Evolutionary conservation across 1,139 yeast species (phyloP).

Genomic region (Suhomyces wounanorum): DNA sequence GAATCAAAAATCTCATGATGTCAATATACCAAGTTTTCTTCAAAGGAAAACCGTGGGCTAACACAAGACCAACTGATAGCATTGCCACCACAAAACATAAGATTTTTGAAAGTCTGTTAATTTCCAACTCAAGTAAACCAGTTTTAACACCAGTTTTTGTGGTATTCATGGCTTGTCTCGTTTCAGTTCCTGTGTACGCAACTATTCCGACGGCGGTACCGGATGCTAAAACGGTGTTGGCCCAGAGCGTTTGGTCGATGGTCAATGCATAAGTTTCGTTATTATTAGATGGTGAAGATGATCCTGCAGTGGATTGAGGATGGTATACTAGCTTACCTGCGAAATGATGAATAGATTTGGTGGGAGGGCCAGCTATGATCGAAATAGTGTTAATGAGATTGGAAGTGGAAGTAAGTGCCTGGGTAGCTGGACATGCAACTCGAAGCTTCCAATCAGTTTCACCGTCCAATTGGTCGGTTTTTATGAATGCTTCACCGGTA

Average conservation of each 20-base stretch:
- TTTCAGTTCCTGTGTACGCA: slow-evolving; percentile 87
- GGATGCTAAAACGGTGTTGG: slow-evolving; percentile 93
- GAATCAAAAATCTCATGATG: slow-evolving; percentile 82
- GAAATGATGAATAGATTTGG: slow-evolving; percentile 79
- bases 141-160: slow-evolving; percentile 87
- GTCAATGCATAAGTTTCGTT: slow-evolving; percentile 66
- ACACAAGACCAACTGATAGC: slow-evolving; percentile 74
- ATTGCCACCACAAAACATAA: slow-evolving; percentile 84
- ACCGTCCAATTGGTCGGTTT: slow-evolving; percentile 97
- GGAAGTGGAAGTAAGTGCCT: slow-evolving; percentile 46
- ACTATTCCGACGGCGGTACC: slow-evolving; percentile 89
- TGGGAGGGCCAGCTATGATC: slow-evolving; percentile 74
- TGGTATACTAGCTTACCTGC: slow-evolving; percentile 65
- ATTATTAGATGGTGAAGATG: slow-evolving; percentile 25
- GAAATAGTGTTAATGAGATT: slow-evolving; percentile 43
- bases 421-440: slow-evolving; percentile 74
- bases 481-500: slow-evolving; percentile 87
- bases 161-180: slow-evolving; percentile 93
- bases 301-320: slow-evolving; percentile 27
- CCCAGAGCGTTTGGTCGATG: slow-evolving; percentile 96
- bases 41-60: slow-evolving; percentile 71
- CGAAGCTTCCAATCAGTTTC: slow-evolving; percentile 98
- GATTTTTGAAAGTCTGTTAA: slow-evolving; percentile 83
- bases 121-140: slow-evolving; percentile 87
- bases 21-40: slow-evolving; percentile 80